phyloP scores from a whole-genome alignment of 169 alveolate species.

The Plasmodium coatneyi region DNA sequence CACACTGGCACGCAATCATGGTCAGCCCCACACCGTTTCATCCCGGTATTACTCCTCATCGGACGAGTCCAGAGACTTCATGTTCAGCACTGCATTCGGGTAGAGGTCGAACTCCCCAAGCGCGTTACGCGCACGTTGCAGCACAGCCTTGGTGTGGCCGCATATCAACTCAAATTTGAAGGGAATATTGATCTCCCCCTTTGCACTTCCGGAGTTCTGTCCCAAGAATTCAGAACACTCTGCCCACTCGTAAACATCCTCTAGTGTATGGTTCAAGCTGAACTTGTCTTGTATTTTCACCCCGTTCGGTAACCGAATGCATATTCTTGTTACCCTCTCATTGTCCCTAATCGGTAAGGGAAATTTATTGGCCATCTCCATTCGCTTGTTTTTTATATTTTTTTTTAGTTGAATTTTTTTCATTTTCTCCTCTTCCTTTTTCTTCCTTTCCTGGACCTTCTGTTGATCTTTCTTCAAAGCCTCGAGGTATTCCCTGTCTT shows the following conservation, averaged over 20 bases:
- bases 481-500: constrained; percentile 60
- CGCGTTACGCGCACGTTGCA: neutral
- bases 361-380: constrained; percentile 24
- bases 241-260: constrained; percentile 62
- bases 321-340: constrained; percentile 40
- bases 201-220: neutral
- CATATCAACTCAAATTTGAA: constrained; percentile 29
- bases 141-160: constrained; percentile 17
- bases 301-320: constrained; percentile 35
- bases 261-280: constrained; percentile 20
- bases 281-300: constrained; percentile 18
- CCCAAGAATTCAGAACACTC: constrained; percentile 31
- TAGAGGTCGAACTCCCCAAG: constrained; percentile 33
- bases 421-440: constrained; percentile 42
- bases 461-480: constrained; percentile 28
- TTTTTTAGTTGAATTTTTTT: neutral
- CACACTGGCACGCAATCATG: neutral
- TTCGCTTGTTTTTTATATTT: constrained; percentile 12
- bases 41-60: constrained; percentile 29
- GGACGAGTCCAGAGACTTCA: constrained; percentile 44
- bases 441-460: constrained; percentile 19
- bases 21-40: no score
- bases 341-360: constrained; percentile 10
- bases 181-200: constrained; percentile 16
- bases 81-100: constrained; percentile 46